These are phyloP conservation scores for Peronosclerospora sorghi DNA, from an alignment of 352 stramenopile genomes.

Conservation along the genomic window DNA sequence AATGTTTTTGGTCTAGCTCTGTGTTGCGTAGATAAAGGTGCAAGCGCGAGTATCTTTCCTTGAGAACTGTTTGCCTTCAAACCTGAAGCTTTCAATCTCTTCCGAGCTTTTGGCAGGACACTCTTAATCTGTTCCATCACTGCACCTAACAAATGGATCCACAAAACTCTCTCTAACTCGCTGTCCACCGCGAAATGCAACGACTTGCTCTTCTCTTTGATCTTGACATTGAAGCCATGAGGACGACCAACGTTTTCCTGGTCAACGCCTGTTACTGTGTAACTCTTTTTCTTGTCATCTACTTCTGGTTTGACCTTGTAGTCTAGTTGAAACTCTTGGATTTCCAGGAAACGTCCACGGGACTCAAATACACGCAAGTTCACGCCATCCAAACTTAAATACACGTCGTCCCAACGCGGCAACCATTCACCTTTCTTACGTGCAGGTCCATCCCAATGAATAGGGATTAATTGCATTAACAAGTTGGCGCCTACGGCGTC, in stretches of 20 bases:
- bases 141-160: slow-evolving; percentile 57
- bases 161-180: slow-evolving; percentile 67
- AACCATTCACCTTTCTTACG: slow-evolving; percentile 72
- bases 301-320: too few species aligned
- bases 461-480: slow-evolving; percentile 56
- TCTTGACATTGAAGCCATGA: slow-evolving; percentile 48
- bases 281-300: slow-evolving; percentile 29
- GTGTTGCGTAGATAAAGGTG: slow-evolving; percentile 12
- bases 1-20: slow-evolving; percentile 20
- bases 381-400: slow-evolving; percentile 48
- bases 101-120: slow-evolving; percentile 25
- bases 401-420: slow-evolving; percentile 65
- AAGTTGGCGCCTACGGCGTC: slow-evolving; percentile 20
- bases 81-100: slow-evolving; percentile 13
- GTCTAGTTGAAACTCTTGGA: slow-evolving; percentile 32
- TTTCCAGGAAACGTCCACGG: slow-evolving; percentile 38
- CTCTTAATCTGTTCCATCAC: slow-evolving; percentile 46
- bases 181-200: slow-evolving; percentile 52
- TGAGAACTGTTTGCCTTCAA: slow-evolving; percentile 9
- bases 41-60: slow-evolving; percentile 13
- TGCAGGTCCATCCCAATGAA: slow-evolving; percentile 52
- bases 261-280: slow-evolving; percentile 47
- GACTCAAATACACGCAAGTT: slow-evolving; percentile 61
- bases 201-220: slow-evolving; percentile 39
- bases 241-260: slow-evolving; percentile 44